These are phyloP conservation scores for Ziziphus jujuba DNA, from an alignment of 306 rosid species.

Conservation along the genomic window DNA sequence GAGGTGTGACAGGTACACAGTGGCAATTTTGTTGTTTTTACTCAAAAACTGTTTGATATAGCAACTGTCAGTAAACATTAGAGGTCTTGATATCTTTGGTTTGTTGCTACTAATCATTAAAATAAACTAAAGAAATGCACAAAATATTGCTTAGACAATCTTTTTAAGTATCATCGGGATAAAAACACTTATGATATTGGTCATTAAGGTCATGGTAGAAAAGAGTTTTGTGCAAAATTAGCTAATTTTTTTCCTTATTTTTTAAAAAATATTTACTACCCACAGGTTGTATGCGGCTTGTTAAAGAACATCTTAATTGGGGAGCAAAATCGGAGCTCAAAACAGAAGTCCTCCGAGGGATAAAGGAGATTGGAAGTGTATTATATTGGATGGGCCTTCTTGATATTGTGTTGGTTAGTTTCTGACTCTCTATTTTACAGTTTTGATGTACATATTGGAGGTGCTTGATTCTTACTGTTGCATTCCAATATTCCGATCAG, in stretches of 20 bases:
- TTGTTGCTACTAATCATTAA: background rate
- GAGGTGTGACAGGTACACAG: constrained; percentile 81
- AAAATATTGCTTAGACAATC: background rate
- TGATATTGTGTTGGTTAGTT: constrained; percentile 90
- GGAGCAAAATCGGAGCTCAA: constrained; percentile 81
- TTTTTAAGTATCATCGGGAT: background rate
- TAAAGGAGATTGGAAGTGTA: constrained; percentile 97
- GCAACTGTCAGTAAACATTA: no score
- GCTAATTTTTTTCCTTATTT: constrained; percentile 15
- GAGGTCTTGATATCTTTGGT: background rate
- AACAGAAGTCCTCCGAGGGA: constrained; percentile 84
- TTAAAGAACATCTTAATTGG: constrained; percentile 91
- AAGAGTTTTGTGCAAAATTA: background rate
- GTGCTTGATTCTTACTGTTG: constrained; percentile 7
- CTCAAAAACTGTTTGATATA: background rate
- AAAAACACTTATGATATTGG: background rate
- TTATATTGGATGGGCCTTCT: constrained; percentile 93
- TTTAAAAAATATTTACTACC: constrained; percentile 18
- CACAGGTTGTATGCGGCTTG: constrained; percentile 85
- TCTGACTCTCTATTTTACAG: constrained; percentile 4
- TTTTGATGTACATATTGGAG: background rate
- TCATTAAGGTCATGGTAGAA: background rate
- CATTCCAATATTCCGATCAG: constrained; percentile 45
- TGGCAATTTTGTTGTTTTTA: background rate
- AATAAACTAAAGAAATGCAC: background rate